phyloP scores from a whole-genome alignment of 371 early-diverging fungal genomes.

The Rhizopus delemar region DNA sequence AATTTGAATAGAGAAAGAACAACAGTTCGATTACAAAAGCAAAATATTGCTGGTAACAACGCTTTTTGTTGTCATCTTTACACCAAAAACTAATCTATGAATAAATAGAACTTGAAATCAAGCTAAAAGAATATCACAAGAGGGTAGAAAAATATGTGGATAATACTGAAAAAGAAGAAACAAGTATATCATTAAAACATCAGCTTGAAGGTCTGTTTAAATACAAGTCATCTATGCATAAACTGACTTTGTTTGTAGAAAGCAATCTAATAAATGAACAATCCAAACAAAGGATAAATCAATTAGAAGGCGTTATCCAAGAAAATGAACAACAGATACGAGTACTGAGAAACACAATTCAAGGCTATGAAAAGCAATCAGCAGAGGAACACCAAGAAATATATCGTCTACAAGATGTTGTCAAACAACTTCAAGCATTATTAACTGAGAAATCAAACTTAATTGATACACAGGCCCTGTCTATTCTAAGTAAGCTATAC shows the following conservation, averaged over 20 bases:
- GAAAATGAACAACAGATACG: not conserved
- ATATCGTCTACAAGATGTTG: not conserved
- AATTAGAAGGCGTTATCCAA: not conserved
- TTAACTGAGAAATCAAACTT: not conserved
- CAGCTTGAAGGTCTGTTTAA: not conserved
- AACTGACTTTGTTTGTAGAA: not conserved
- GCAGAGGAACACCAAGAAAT: not conserved
- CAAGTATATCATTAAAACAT: not conserved
- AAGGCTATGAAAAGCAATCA: slow-evolving; percentile 1
- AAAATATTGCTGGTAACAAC: not conserved
- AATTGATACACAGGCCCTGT: not conserved
- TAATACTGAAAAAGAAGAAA: not conserved
- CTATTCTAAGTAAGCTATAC: not conserved
- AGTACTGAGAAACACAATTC: not conserved
- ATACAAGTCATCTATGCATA: not conserved
- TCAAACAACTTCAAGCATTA: not conserved
- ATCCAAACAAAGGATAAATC: not conserved
- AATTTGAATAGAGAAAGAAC: slow-evolving; percentile 1
- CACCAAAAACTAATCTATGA: not conserved
- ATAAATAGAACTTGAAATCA: slow-evolving; percentile 3
- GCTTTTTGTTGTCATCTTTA: too few relatives aligned
- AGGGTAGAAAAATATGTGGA: not conserved
- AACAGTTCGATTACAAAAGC: not conserved
- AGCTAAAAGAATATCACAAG: not conserved
- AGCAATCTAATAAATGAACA: not conserved